These are phyloP conservation scores for Furcasterigmium furcatum DNA, from an alignment of 2,329 filamentous ascomycete genomes.

Conservation along the genomic window DNA sequence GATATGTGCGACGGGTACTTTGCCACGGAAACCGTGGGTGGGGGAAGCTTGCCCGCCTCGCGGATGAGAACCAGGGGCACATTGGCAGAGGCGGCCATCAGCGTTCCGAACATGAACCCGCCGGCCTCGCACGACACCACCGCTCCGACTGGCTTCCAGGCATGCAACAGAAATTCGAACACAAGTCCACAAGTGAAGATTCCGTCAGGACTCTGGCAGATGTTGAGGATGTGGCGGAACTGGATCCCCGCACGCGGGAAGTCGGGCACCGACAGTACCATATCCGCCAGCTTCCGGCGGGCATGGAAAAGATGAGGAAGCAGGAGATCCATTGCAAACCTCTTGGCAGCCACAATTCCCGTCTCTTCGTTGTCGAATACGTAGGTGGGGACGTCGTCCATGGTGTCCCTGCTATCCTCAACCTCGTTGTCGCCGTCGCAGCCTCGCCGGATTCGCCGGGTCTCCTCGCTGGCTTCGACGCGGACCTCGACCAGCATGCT, in stretches of 20 bases:
- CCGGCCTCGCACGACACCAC: constrained; percentile 55
- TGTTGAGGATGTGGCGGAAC: constrained; percentile 57
- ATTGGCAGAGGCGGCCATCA: constrained; percentile 36
- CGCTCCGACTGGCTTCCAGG: too few species aligned
- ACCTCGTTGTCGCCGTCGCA: too few species aligned
- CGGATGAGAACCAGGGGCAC: constrained; percentile 49
- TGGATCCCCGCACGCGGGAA: constrained; percentile 48
- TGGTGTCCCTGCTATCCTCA: constrained; percentile 9
- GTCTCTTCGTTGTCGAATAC: constrained; percentile 47
- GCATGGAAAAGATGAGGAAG: constrained; percentile 43
- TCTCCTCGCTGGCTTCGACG: constrained; percentile 36
- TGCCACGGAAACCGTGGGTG: constrained; percentile 44
- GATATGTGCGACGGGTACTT: constrained; percentile 54
- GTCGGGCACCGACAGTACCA: constrained; percentile 44
- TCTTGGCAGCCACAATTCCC: constrained; percentile 31
- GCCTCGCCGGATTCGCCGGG: too few species aligned
- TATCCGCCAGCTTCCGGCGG: constrained; percentile 39
- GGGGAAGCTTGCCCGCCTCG: constrained; percentile 55
- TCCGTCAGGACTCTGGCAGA: constrained; percentile 47
- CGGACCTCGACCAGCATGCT: constrained; percentile 51
- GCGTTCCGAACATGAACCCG: constrained; percentile 51
- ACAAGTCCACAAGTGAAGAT: constrained; percentile 46
- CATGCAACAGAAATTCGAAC: too few species aligned
- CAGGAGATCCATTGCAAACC: constrained; percentile 38
- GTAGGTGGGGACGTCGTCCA: constrained; percentile 20